phyloP scores from a whole-genome alignment of 805 yeast genomes.

The Spathaspora hagerdaliae region DNA sequence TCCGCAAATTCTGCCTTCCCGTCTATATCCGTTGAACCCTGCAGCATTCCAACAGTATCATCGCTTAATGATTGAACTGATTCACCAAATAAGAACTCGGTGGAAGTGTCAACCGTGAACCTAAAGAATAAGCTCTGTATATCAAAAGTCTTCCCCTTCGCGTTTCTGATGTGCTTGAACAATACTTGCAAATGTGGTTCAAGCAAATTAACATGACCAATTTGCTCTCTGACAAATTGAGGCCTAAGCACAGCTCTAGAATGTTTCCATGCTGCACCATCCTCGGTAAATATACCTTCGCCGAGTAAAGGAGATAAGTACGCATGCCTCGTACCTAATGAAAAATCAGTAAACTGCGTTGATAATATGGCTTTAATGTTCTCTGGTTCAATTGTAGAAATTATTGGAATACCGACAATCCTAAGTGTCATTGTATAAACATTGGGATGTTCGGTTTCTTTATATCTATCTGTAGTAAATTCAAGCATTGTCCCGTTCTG shows the following conservation, averaged over 20 bases:
- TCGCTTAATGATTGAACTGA: slow-evolving; percentile 31
- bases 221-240: slow-evolving; percentile 41
- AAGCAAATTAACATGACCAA: slow-evolving; percentile 34
- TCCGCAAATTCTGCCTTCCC: slow-evolving; percentile 31
- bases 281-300: slow-evolving; percentile 42
- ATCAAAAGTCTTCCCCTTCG: slow-evolving; percentile 26
- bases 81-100: slow-evolving; percentile 40
- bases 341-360: slow-evolving; percentile 39
- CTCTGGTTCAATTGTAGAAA: slow-evolving; percentile 35
- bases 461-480: slow-evolving; percentile 11
- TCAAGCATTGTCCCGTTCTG: slow-evolving; percentile 18
- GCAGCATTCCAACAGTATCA: slow-evolving; percentile 13
- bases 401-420: slow-evolving; percentile 16
- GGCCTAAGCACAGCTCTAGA: slow-evolving; percentile 42
- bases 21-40: slow-evolving; percentile 13
- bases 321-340: slow-evolving; percentile 34
- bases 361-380: slow-evolving; percentile 40
- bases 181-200: slow-evolving; percentile 39
- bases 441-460: slow-evolving; percentile 4
- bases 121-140: slow-evolving; percentile 36
- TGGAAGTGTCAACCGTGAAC: slow-evolving; percentile 38
- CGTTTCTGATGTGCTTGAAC: slow-evolving; percentile 24
- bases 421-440: slow-evolving; percentile 9
- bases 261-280: slow-evolving; percentile 41
- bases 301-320: slow-evolving; percentile 37